Evolutionary conservation across 1,139 yeast species (phyloP), one percentile per base, ranked within the genome.

Genomic region (Kodamaea plutei): DNA sequence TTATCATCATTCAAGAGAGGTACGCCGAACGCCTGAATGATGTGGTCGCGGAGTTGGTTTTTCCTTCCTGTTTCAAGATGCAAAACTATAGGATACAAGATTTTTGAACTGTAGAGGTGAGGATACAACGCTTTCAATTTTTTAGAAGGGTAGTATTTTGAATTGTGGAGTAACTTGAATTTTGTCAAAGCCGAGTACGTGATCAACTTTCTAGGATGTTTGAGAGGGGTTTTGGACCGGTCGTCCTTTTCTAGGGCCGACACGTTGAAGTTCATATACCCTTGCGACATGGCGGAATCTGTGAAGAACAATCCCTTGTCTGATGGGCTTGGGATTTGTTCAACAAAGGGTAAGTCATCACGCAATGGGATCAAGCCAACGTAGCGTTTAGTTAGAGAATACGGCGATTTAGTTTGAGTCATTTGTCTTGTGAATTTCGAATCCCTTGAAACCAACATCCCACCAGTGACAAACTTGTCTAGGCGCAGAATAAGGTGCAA

Each of bases 31-130:
- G 50, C 47, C 27, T 44, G 48, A 4, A 43, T 18, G 3, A 50
- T 41, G 31, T 54, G 59, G 25, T 54, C 58, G 24, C 59, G 31
- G 19, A 54, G 48, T 35, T 54, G 58, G 35, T 54, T 54, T 35
- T 54, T 53, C 19, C 58, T 29, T 6, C 59, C 59, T 0, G 58
- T 52, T 20, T 38, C 38, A 9, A 54, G 38, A 30, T 52, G 48
- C 20, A 51, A 34, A 5, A 50, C 34, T 1, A 50, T 33, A 1
- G 59, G 59, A 11, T 44, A 39, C 4, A 45, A 28, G 5, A 24
- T 23, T 19, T 39, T 41, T 11, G 35, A 29, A 9, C 23, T 23
- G 30, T 33, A 45, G 8, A 51, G 35, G 4, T 29, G 26, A 4
- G 52, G 52, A 28, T 43, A 49, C 12, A 29, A 25, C 6, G 11